Conservation (phyloP, 83 land plant genomes). For the Picea abies region DNA sequence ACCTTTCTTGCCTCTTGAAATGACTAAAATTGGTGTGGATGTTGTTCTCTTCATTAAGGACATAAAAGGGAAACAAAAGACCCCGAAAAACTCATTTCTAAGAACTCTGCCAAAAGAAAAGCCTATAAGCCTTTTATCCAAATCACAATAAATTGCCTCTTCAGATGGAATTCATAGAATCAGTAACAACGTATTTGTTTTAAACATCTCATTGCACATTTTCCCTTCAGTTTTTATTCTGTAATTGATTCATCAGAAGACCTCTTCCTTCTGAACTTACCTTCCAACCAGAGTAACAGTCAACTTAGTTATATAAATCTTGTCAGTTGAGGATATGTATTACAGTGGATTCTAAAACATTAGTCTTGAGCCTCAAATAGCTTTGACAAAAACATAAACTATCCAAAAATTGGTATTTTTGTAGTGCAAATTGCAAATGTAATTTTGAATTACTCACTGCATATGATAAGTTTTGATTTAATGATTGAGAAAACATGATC, state of each 20-base stretch:
- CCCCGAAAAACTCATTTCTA: no score
- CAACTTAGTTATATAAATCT: background rate
- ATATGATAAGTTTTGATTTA: background rate
- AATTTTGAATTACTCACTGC: background rate
- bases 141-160: no score
- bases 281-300: background rate
- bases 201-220: background rate
- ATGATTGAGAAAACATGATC: background rate
- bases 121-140: no score
- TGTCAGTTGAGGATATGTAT: background rate
- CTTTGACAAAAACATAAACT: background rate
- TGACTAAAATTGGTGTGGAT: no score
- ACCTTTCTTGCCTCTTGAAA: no score
- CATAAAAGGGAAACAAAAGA: no score
- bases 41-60: no score
- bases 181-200: background rate
- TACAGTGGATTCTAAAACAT: background rate
- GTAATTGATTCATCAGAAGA: background rate
- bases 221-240: background rate
- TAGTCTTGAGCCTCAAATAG: background rate
- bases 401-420: background rate
- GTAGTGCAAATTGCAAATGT: background rate
- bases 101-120: no score
- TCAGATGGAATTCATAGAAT: no score
- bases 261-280: background rate